These are phyloP conservation scores for Salix suchowensis DNA, from an alignment of 345 rosid genomes.

Conservation along the genomic window DNA sequence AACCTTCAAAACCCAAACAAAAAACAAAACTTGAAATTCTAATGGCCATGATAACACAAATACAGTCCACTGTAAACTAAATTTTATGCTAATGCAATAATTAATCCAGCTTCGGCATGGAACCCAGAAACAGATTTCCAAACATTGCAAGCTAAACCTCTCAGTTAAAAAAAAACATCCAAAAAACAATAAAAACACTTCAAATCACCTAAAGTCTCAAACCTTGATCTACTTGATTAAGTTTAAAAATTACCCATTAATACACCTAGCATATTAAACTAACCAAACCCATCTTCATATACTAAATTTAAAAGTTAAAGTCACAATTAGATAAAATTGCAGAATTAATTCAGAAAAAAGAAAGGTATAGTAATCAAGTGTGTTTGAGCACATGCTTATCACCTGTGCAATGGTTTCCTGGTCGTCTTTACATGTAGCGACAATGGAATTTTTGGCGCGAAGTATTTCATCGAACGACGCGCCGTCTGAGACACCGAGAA, in stretches of 20 bases:
- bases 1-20: background rate
- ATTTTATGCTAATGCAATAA: background rate
- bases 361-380: background rate
- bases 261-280: background rate
- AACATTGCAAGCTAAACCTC: background rate
- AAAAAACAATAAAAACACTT: background rate
- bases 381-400: background rate
- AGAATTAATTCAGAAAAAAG: background rate
- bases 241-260: background rate
- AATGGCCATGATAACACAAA: background rate
- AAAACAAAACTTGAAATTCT: background rate
- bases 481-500: conserved; percentile 79
- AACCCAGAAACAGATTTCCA: background rate
- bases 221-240: no score
- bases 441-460: conserved; percentile 78
- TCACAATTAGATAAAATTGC: background rate
- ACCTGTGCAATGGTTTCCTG: conserved; percentile 81
- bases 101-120: background rate
- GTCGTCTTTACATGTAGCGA: conserved; percentile 74
- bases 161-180: background rate
- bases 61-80: background rate
- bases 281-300: background rate
- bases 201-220: background rate
- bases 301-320: background rate
- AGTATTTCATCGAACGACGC: conserved; percentile 93